Evolutionary conservation across 176 grass and related monocot genomes (phyloP).

Genomic region (Carex parvula): DNA sequence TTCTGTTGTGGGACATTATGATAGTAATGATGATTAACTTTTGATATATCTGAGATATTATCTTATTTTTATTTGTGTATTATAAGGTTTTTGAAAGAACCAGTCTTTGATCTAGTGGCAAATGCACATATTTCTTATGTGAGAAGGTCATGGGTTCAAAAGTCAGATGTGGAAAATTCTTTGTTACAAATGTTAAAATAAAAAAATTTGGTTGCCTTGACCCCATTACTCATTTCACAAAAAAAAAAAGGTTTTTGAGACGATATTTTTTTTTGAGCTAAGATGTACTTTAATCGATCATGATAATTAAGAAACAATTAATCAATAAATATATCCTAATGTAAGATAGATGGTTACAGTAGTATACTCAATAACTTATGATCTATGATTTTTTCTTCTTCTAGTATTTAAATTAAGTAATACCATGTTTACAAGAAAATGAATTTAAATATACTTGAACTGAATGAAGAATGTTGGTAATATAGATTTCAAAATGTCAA

Average conservation of each 20-base stretch:
- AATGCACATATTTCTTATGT: too few species aligned
- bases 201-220: too few species aligned
- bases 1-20: background rate
- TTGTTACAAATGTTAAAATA: too few species aligned
- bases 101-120: too few species aligned
- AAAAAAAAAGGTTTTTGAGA: background rate
- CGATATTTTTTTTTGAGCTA: background rate
- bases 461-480: background rate
- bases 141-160: too few species aligned
- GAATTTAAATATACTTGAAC: background rate
- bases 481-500: background rate
- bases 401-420: background rate
- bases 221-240: too few species aligned
- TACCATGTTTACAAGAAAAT: background rate
- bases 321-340: background rate
- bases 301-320: background rate
- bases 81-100: background rate
- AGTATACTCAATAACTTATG: background rate
- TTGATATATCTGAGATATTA: background rate
- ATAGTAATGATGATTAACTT: background rate
- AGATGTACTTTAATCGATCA: background rate
- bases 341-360: background rate
- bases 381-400: background rate
- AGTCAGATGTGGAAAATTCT: too few species aligned
- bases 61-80: background rate